phyloP scores from a whole-genome alignment of 2,329 filamentous ascomycete species.

The Xylaria sp. region DNA sequence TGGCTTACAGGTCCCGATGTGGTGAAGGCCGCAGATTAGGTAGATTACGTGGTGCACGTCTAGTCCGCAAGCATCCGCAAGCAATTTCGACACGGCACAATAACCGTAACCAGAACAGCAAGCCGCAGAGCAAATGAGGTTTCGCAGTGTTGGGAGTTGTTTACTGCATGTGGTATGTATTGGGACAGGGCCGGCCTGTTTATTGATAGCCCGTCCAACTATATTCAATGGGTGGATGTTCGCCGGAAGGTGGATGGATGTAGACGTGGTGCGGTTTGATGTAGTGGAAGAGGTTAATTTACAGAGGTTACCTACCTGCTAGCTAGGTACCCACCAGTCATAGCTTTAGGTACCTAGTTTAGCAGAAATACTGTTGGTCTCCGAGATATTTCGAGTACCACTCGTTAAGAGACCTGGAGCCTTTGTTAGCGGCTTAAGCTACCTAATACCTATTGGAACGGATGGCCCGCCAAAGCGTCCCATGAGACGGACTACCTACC shows the following conservation, averaged over 20 bases:
- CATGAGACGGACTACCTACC: not conserved
- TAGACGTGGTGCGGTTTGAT: not conserved
- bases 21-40: slow-evolving; percentile 2
- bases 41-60: not conserved
- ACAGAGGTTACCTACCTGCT: slow-evolving; percentile 9
- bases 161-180: not conserved
- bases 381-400: not conserved
- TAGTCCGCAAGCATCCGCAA: slow-evolving; percentile 16
- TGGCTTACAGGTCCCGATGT: not conserved
- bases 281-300: slow-evolving; percentile 7
- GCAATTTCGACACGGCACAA: slow-evolving; percentile 29
- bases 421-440: not conserved
- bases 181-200: not conserved
- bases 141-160: not conserved
- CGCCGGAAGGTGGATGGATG: not conserved
- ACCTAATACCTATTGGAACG: not conserved
- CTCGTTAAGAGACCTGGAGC: not conserved
- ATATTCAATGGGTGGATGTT: slow-evolving; percentile 21
- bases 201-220: not conserved
- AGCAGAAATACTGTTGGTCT: not conserved
- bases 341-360: not conserved
- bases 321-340: not conserved
- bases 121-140: slow-evolving; percentile 15
- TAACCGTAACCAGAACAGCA: slow-evolving; percentile 17
- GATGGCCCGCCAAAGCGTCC: not conserved